Percentiles rank a stretch among this genome's conserved stretches.
These are phyloP conservation scores for Isabelozyma heimii DNA, from an alignment of 805 yeast genomes.

Conservation along the genomic window DNA sequence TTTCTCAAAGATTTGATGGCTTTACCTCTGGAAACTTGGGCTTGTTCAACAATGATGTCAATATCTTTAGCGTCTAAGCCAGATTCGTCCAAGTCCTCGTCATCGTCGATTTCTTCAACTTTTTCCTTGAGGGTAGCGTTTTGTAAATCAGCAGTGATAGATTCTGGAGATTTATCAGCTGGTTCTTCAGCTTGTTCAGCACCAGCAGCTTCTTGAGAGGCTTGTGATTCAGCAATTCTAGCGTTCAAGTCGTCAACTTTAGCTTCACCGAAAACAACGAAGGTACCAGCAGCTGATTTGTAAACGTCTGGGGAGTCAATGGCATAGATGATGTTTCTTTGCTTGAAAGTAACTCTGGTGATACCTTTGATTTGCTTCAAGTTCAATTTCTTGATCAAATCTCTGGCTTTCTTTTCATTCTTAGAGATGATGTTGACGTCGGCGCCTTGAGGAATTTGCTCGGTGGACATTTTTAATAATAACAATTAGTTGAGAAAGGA, in stretches of 20 bases:
- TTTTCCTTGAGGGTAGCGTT: constrained; percentile 53
- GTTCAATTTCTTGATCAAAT: constrained; percentile 80
- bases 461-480: constrained; percentile 36
- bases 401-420: constrained; percentile 96
- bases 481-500: not conserved
- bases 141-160: constrained; percentile 80
- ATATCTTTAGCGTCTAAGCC: constrained; percentile 83
- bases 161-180: constrained; percentile 63
- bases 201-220: constrained; percentile 62
- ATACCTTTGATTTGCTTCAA: constrained; percentile 90
- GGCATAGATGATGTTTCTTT: constrained; percentile 86
- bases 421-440: constrained; percentile 77
- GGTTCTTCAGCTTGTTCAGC: constrained; percentile 22
- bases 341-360: constrained; percentile 92
- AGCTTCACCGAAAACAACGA: constrained; percentile 97
- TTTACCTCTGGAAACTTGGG: constrained; percentile 82
- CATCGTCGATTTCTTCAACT: constrained; percentile 53
- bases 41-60: constrained; percentile 85
- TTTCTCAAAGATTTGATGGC: constrained; percentile 88
- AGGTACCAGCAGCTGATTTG: constrained; percentile 91
- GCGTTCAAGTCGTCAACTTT: constrained; percentile 91
- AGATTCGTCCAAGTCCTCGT: constrained; percentile 77
- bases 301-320: constrained; percentile 93
- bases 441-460: constrained; percentile 79
- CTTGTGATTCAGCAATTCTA: constrained; percentile 80